Evolutionary conservation across 1,284 basidiomycete genomes (phyloP).

Genomic region (Sanghuangporus weigelae): DNA sequence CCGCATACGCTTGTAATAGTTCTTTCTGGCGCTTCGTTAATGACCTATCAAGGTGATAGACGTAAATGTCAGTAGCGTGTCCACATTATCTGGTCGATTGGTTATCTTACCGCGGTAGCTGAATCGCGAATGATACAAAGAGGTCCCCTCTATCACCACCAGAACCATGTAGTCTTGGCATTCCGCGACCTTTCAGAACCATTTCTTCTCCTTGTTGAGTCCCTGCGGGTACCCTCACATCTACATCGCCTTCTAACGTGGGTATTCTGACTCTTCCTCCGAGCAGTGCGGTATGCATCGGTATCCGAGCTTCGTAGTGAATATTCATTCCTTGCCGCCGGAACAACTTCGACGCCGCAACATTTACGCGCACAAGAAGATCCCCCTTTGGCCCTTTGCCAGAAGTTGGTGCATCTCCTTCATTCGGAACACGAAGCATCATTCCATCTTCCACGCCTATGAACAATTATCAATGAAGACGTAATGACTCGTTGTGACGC

Average conservation of each 20-base stretch:
- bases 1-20: constrained; percentile 87
- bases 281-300: constrained; percentile 87
- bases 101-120: constrained; percentile 77
- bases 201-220: constrained; percentile 98
- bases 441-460: constrained; percentile 95
- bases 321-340: constrained; percentile 90
- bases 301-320: constrained; percentile 88
- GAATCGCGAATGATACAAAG: constrained; percentile 85
- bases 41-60: constrained; percentile 43
- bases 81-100: constrained; percentile 18
- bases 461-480: constrained; percentile 19
- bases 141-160: constrained; percentile 79
- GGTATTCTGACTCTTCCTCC: constrained; percentile 92
- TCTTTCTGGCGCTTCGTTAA: constrained; percentile 81
- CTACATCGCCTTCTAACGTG: constrained; percentile 93
- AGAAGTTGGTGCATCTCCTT: constrained; percentile 82
- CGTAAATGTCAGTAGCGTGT: constrained; percentile 15
- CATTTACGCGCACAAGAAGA: constrained; percentile 84
- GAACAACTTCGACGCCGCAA: constrained; percentile 82
- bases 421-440: constrained; percentile 80
- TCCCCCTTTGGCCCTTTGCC: constrained; percentile 80
- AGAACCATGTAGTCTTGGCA: constrained; percentile 61
- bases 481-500: constrained; percentile 13
- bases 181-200: constrained; percentile 87
- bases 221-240: constrained; percentile 88